Base-by-base conservation (phyloP, 768 basidiomycete species). In the Trametes elegans region DNA sequence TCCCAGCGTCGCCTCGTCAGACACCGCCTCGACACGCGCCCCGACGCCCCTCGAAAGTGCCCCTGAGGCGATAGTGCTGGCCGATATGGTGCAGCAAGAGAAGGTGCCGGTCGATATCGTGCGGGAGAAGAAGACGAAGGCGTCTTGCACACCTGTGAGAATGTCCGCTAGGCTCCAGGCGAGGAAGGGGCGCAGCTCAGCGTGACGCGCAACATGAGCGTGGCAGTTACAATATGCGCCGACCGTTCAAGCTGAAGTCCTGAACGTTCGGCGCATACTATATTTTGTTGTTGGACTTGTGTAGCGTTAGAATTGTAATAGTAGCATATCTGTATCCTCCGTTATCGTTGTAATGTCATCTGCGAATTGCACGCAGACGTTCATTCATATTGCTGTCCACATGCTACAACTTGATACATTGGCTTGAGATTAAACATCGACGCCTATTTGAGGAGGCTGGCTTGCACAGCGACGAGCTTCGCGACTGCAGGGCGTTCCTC, bases 401-500 rank as follows among this genome's bases (percentile, higher is more conserved):
- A n/a, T n/a, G n/a, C n/a, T n/a, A n/a, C n/a, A n/a, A n/a, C n/a
- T n/a, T n/a, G n/a, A n/a, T n/a, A n/a, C n/a, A n/a, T n/a, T n/a
- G n/a, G n/a, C n/a, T n/a, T n/a, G n/a, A n/a, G n/a, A n/a, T n/a
- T 19, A 16, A 18, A 45, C 5, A 28, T 8, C 8, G 18, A 3
- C 28, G 9, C 31, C 44, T n/a, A 51, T 18, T 54, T 23, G 9
- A 21, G 34, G 13, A 45, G n/a, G 23, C 28, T 29, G 2, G 49
- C 49, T 44, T 58, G 45, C 11, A 48, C 18, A 8, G 9, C 47
- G 18, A 59, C 35, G 14, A 57, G 40, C 54, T 53, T 59, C 53
- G 57, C 51, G n/a, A 64, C 52, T 6, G 57, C 39, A 2, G 44
- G 44, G 18, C 53, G 49, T 36, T 53, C 51, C 16, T 42, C 19